These are phyloP conservation scores for Teratosphaeria gauchensis DNA, from an alignment of 2,329 filamentous ascomycete species.

Conservation along the genomic window DNA sequence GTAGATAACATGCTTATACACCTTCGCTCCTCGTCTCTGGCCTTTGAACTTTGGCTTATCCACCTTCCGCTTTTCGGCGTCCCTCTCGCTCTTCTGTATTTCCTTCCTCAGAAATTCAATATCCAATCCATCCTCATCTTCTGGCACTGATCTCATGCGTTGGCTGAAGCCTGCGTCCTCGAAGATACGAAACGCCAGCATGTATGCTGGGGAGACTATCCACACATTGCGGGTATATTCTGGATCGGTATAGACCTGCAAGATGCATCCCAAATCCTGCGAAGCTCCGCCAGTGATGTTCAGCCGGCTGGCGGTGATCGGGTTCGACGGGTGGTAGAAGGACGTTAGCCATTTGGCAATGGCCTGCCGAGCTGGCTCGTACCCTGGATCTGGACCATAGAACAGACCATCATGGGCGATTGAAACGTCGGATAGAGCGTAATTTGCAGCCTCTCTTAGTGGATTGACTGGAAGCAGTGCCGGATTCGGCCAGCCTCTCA, in stretches of 20 bases:
- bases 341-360: conserved; percentile 60
- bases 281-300: conserved; percentile 78
- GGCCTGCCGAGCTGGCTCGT: conserved; percentile 56
- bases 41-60: conserved; percentile 38
- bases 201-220: conserved; percentile 75
- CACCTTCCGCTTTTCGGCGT: conserved; percentile 18
- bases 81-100: conserved; percentile 40
- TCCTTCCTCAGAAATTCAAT: conserved; percentile 48
- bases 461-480: conserved; percentile 56
- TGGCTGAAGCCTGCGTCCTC: conserved; percentile 64
- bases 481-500: conserved; percentile 58
- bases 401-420: conserved; percentile 56
- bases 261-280: conserved; percentile 67
- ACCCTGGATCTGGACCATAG: conserved; percentile 72
- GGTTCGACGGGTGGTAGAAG: conserved; percentile 45
- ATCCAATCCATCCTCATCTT: conserved; percentile 70
- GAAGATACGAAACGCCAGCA: conserved; percentile 77
- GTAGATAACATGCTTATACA: conserved; percentile 80
- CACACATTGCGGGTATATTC: conserved; percentile 64
- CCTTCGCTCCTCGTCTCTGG: conserved; percentile 54
- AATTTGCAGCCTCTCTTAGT: conserved; percentile 51
- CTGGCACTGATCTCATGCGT: conserved; percentile 59
- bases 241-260: conserved; percentile 75
- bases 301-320: conserved; percentile 50
- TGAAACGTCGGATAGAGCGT: conserved; percentile 50